A percentile compares a stretch with the other conserved stretches of the same genome.
Evolutionary conservation across 192 early-diverging fungal genomes (phyloP).

Genomic region (Backusella circina): DNA sequence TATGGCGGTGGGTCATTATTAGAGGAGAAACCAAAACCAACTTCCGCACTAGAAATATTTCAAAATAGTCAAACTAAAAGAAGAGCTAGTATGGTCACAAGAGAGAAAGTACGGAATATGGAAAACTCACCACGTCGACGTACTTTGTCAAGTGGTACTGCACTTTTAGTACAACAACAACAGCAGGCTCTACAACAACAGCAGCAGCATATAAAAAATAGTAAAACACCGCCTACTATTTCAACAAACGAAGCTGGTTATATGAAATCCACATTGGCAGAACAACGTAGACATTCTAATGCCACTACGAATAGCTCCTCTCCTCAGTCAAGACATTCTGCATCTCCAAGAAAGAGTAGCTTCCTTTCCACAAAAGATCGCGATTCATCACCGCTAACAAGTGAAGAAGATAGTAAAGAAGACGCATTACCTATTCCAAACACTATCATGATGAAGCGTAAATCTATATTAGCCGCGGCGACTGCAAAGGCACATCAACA

Average conservation of each 20-base stretch:
- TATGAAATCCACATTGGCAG: constrained; percentile 7
- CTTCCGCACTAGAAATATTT: background rate
- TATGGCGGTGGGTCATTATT: background rate
- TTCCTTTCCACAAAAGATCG: background rate
- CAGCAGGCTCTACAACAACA: background rate
- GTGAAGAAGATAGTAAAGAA: constrained; percentile 10
- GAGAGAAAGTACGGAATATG: background rate
- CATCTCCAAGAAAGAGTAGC: background rate
- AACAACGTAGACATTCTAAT: constrained; percentile 14
- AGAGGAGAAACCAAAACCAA: background rate
- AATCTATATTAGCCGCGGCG: background rate
- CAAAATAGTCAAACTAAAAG: background rate
- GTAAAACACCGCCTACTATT: background rate
- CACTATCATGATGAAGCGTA: background rate
- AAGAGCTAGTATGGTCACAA: background rate
- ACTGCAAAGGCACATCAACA: background rate
- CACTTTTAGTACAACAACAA: background rate
- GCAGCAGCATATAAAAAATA: background rate
- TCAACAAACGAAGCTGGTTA: background rate
- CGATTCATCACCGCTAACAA: background rate
- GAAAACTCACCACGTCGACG: constrained; percentile 3
- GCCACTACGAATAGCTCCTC: background rate
- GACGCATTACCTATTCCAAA: background rate
- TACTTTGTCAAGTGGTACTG: constrained; percentile 11
- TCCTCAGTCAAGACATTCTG: background rate